Evolutionary conservation across 179 eudicot genomes (phyloP).

Genomic region (Drosera spatulata): DNA sequence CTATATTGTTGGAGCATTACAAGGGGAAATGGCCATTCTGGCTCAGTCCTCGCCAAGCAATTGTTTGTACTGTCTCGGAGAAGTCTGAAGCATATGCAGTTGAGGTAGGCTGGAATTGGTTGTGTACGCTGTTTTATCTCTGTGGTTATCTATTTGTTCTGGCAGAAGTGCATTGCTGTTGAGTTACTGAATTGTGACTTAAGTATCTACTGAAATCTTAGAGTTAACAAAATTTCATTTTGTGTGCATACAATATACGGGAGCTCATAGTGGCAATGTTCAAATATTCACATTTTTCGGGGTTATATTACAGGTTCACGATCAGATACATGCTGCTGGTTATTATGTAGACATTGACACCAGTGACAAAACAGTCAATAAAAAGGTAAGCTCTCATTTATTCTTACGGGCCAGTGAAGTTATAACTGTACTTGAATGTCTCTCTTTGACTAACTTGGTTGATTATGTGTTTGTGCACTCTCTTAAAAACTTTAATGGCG

Average conservation of each 20-base stretch:
- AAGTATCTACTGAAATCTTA: no score
- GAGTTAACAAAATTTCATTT: neutral
- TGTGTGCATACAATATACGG: neutral
- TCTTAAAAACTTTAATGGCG: no score
- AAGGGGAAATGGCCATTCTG: slow-evolving; percentile 99
- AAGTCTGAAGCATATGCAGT: slow-evolving; percentile 66
- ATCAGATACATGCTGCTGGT: slow-evolving; percentile 68
- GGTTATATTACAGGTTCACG: slow-evolving; percentile 40
- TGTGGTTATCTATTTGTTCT: neutral
- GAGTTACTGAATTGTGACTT: neutral
- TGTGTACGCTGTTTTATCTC: neutral
- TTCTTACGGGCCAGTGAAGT: neutral
- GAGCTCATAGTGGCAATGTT: neutral
- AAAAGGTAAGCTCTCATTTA: slow-evolving; percentile 37
- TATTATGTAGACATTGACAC: slow-evolving; percentile 72
- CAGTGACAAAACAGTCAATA: slow-evolving; percentile 74
- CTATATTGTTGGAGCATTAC: slow-evolving; percentile 86
- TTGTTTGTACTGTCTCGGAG: slow-evolving; percentile 85
- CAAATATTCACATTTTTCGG: slow-evolving; percentile 1
- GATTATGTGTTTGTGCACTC: neutral
- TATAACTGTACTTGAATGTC: neutral
- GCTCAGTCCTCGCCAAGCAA: slow-evolving; percentile 94
- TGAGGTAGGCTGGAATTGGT: slow-evolving; percentile 31
- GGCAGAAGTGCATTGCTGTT: neutral
- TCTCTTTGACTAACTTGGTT: neutral